Base-by-base conservation (phyloP, 805 yeast genomes). In the Priceomyces medius region DNA sequence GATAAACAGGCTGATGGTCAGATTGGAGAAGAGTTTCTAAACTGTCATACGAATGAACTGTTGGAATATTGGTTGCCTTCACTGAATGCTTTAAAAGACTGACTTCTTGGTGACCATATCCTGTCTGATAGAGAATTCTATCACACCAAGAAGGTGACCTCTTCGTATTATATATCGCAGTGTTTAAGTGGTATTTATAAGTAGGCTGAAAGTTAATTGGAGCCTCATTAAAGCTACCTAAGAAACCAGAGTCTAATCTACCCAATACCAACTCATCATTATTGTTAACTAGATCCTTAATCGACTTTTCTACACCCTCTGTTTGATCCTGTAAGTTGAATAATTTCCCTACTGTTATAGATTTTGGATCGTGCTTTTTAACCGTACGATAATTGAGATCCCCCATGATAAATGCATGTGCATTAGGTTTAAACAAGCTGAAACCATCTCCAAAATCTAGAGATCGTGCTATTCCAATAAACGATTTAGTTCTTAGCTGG, bases 91-190 rank as follows among this genome's bases (percentile, higher is more conserved):
- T 9, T 14, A 29, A 10, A 3, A 32, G 12, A 8, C 35, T 28
- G 6, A 31, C 43, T 9, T 41, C 41, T 3, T 14, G 34, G 21
- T 12, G 33, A 10, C 56, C 49, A 43, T 61, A 59, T 18, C 81
- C 77, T 1, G 68, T 56, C 41, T 76, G 75, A 53, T 67, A 87
- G 35, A 90, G 58, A 4, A 90, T 77, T 40, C 98, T 64, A 58
- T 90, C 98, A 61, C 97, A 89, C 95, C 96, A 90, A 5, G 95
- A 83, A 0, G 97, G 95, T 1, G 68, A 65, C 41, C 97, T 69
- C 49, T 80, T 81, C 2, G 58, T 31, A 45, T 78, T 76, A 58
- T 78, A 85, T 7, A 64, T 60, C n/a, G 73, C 71, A 0, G 81
- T 69, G 23, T 77, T 75, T 1, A 73, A 44, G 38, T 61, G 59